Evolutionary conservation across 2,329 filamentous ascomycete genomes (phyloP).

Genomic region (Ophiosphaerella korrae): DNA sequence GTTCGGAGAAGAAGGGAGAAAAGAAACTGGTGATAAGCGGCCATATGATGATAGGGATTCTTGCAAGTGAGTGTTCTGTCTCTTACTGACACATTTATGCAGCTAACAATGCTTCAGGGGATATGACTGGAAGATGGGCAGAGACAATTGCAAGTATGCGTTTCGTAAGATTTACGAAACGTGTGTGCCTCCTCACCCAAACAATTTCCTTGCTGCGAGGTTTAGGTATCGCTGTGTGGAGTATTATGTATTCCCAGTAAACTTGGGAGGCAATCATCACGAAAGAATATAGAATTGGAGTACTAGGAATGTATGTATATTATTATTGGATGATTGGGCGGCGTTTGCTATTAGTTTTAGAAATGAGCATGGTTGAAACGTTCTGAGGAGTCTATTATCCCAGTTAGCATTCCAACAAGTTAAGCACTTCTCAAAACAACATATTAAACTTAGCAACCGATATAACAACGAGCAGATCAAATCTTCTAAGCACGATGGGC

Average conservation of each 20-base stretch:
- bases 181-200: neutral
- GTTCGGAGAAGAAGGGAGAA: constrained; percentile 1
- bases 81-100: neutral
- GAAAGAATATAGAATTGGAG: too few relatives aligned
- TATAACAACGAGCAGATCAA: too few relatives aligned
- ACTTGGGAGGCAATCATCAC: neutral
- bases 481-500: too few relatives aligned
- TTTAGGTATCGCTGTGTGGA: constrained; percentile 9
- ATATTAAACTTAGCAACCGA: too few relatives aligned
- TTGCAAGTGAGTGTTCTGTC: constrained; percentile 6
- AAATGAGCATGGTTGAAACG: too few relatives aligned
- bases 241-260: constrained; percentile 11
- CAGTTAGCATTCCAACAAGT: too few relatives aligned
- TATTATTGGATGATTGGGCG: too few relatives aligned
- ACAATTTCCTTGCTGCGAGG: constrained; percentile 3
- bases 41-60: constrained; percentile 3
- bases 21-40: neutral
- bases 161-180: constrained; percentile 1
- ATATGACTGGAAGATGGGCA: constrained; percentile 7
- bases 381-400: too few relatives aligned
- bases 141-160: constrained; percentile 8
- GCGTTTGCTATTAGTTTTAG: too few relatives aligned
- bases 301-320: too few relatives aligned
- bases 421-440: too few relatives aligned
- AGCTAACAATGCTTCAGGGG: neutral